Evolutionary conservation across 164 flowering plant genomes (phyloP), one percentile per base, ranked within the genome.

Genomic region (Aristolochia californica): DNA sequence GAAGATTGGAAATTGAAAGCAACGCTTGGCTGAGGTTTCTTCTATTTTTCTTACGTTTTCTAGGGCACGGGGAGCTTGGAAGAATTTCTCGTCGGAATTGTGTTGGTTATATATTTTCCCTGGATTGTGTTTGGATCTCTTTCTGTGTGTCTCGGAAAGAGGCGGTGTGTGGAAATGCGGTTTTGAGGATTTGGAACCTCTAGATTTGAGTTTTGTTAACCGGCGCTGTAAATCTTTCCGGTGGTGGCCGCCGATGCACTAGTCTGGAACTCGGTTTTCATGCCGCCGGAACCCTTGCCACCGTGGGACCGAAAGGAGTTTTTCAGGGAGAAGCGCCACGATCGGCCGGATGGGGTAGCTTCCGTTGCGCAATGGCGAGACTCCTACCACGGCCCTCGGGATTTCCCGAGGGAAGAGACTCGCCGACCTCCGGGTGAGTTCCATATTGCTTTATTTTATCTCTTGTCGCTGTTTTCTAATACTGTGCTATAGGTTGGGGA

Each of bases 201-300:
- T 59, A 34, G 40, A 12, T 53, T 56, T 40, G 21, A n/a, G 18
- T 24, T 16, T 7, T 40, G 58, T 14, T n/a, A 2, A 17, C 13
- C 27, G 58, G 27, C 17, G 22, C 15, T n/a, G 8, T 20, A 15
- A 23, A 4, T 51, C 16, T 20, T 20, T 20, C 26, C 22, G 38
- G 61, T 23, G 38, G 40, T 27, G 23, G 44, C 21, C 24, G 77
- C 75, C 69, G 69, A 78, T 78, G 83, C 77, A 61, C 49, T 75
- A 66, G 68, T 47, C 30, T 51, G 64, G 28, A 52, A 55, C 23
- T n/a, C 22, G 54, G 13, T 23, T 72, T 82, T 78, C 74, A 88
- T 88, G 99, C 97, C 97, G 83, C 93, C 93, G 61, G 99, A 94
- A 79, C 86, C 87, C 55, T 69, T 81, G 49, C 55, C 80, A 43